These are phyloP conservation scores for Pouteria campechiana DNA, from an alignment of 179 eudicot genomes.

Conservation along the genomic window DNA sequence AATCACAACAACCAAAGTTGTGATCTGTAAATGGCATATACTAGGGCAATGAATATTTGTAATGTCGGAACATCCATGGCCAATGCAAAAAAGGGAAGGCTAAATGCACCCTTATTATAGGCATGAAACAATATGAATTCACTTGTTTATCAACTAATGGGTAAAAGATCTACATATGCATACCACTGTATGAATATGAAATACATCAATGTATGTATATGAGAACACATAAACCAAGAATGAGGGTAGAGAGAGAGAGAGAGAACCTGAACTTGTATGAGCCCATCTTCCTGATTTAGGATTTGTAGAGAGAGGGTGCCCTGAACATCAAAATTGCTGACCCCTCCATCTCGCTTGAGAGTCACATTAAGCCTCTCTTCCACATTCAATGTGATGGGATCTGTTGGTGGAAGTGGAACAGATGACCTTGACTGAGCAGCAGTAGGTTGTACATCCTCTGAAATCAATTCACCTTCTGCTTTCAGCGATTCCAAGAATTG, in stretches of 20 bases:
- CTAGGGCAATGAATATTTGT: no score
- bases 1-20: no score
- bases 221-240: neutral
- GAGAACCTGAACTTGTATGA: conserved; percentile 91
- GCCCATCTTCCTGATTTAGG: conserved; percentile 86
- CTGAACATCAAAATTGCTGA: conserved; percentile 87
- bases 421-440: conserved; percentile 56
- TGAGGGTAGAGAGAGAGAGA: neutral
- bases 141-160: no score
- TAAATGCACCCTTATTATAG: no score
- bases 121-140: no score
- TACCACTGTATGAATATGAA: no score
- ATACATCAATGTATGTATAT: no score
- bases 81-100: no score
- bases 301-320: conserved; percentile 88
- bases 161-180: no score
- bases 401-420: conserved; percentile 83
- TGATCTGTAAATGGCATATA: no score
- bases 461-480: conserved; percentile 96
- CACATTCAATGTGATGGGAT: conserved; percentile 81
- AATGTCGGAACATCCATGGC: no score
- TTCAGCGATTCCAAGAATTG: conserved; percentile 91
- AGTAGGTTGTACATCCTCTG: conserved; percentile 81
- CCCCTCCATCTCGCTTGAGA: conserved; percentile 82
- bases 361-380: conserved; percentile 91